These are phyloP conservation scores for Dimocarpus longan DNA, from an alignment of 345 rosid species.

Conservation along the genomic window DNA sequence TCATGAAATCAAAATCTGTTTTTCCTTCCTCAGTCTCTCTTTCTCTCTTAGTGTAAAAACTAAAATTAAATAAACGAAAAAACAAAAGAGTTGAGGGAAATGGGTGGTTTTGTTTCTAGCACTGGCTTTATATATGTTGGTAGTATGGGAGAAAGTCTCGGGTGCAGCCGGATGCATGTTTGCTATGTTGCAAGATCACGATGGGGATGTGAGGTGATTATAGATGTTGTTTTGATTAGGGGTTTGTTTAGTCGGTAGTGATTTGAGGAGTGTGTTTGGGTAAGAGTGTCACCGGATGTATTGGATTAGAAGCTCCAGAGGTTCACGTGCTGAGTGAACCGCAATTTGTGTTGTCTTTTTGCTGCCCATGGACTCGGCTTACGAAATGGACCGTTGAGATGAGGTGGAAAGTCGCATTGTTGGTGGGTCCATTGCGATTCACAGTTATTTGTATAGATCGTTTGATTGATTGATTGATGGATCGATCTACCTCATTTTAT, in stretches of 20 bases:
- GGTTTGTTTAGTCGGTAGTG: neutral
- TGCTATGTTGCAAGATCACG: neutral
- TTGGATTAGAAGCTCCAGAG: neutral
- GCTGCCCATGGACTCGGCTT: constrained; percentile 2
- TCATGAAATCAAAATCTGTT: no score
- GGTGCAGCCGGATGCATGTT: no score
- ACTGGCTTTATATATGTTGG: neutral
- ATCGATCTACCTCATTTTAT: neutral
- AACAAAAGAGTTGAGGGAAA: neutral
- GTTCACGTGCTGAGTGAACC: neutral
- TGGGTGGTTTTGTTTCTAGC: neutral
- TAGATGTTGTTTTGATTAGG: neutral
- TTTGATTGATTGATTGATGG: no score
- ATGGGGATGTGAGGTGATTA: neutral
- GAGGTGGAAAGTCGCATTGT: neutral
- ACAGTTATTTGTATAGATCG: neutral
- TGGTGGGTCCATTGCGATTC: neutral
- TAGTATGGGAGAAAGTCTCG: no score
- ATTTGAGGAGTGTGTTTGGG: neutral
- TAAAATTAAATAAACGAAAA: neutral
- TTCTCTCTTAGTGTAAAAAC: neutral
- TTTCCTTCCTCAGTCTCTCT: neutral
- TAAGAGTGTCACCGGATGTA: neutral
- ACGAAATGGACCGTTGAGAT: neutral
- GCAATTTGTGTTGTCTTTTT: neutral